These are phyloP conservation scores for Macrophomina phaseolina DNA, from an alignment of 2,329 filamentous ascomycete genomes.

Conservation along the genomic window DNA sequence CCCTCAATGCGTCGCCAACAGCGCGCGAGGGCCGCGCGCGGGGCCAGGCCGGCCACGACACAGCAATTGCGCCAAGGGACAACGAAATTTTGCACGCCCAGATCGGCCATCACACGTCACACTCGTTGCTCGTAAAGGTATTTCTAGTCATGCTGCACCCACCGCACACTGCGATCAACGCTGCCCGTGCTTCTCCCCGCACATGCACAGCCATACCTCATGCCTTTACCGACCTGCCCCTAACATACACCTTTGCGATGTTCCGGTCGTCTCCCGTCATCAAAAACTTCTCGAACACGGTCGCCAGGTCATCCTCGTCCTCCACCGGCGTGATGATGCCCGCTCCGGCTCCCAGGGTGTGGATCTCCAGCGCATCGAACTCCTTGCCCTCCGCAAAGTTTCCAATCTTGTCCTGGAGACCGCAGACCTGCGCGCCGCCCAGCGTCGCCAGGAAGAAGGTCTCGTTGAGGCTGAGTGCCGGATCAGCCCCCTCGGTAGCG, in stretches of 20 bases:
- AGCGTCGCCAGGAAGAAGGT: slow-evolving; percentile 65
- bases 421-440: slow-evolving; percentile 65
- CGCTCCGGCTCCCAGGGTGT: slow-evolving; percentile 49
- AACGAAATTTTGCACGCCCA: slow-evolving; percentile 7
- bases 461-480: slow-evolving; percentile 35
- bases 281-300: slow-evolving; percentile 66
- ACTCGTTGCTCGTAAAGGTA: background rate
- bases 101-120: slow-evolving; percentile 14
- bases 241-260: slow-evolving; percentile 56
- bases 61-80: background rate
- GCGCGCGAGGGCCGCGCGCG: background rate
- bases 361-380: slow-evolving; percentile 64
- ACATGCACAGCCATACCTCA: slow-evolving; percentile 17
- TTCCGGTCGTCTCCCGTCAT: slow-evolving; percentile 71
- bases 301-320: slow-evolving; percentile 53
- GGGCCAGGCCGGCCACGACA: background rate
- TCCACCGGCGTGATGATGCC: slow-evolving; percentile 53
- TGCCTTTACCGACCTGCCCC: slow-evolving; percentile 24
- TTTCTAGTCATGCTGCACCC: slow-evolving; percentile 13
- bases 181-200: slow-evolving; percentile 16
- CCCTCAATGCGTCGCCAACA: background rate
- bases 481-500: slow-evolving; percentile 45
- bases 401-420: slow-evolving; percentile 60
- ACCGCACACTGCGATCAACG: slow-evolving; percentile 1
- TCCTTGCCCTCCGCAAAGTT: slow-evolving; percentile 65